phyloP scores from a whole-genome alignment of 2,329 filamentous ascomycete species.

The Dothideomycetidae sp. region DNA sequence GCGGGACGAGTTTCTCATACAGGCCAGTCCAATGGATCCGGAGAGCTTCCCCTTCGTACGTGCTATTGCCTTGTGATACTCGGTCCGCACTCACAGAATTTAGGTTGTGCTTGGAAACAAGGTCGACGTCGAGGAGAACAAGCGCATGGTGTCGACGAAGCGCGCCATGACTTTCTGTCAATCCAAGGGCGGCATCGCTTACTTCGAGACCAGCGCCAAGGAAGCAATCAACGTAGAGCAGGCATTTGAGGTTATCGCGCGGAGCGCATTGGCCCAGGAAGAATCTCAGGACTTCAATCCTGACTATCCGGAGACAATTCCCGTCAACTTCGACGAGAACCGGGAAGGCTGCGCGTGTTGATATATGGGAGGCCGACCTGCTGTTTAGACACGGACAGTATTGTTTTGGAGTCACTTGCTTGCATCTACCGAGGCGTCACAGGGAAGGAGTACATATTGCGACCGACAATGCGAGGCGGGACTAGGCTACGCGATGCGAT shows the following conservation, averaged over 20 bases:
- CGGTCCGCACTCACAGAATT: constrained; percentile 13
- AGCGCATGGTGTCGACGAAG: constrained; percentile 87
- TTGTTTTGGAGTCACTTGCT: not conserved
- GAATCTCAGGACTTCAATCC: constrained; percentile 96
- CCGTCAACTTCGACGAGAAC: constrained; percentile 91
- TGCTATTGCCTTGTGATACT: not conserved
- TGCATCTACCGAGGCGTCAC: not conserved
- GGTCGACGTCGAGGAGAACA: constrained; percentile 96
- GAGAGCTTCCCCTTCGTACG: constrained; percentile 95
- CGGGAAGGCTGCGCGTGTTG: constrained; percentile 86
- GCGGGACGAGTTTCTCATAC: constrained; percentile 95
- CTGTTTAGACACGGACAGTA: not conserved
- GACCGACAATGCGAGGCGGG: too few relatives aligned
- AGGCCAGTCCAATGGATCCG: constrained; percentile 89
- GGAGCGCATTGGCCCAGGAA: constrained; percentile 89
- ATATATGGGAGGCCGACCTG: too few relatives aligned
- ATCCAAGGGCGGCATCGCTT: constrained; percentile 91
- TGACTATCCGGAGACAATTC: constrained; percentile 95
- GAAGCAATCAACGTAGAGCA: constrained; percentile 97
- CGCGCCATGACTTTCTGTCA: constrained; percentile 95
- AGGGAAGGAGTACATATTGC: too few relatives aligned
- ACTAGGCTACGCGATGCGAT: too few relatives aligned
- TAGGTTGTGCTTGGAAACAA: constrained; percentile 96
- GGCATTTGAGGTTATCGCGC: constrained; percentile 76
- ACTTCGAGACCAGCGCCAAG: constrained; percentile 98